These are phyloP conservation scores for Pyrus betulifolia DNA, from an alignment of 306 rosid genomes.

Conservation along the genomic window DNA sequence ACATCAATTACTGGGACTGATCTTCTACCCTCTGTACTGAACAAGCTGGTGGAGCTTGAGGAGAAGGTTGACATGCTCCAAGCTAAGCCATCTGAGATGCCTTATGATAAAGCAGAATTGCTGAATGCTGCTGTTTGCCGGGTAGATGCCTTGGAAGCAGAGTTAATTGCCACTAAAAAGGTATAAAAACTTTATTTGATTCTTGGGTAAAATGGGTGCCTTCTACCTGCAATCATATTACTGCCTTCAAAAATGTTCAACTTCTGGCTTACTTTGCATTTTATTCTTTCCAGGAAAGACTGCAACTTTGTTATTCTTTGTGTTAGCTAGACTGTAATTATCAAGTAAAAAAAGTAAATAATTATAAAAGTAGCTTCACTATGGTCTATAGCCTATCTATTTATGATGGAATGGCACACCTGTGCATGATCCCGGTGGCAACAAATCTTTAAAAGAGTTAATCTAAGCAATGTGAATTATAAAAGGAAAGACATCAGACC, in stretches of 20 bases:
- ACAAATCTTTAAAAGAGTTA: no score
- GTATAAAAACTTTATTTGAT: constrained; percentile 24
- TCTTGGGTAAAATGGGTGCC: not conserved
- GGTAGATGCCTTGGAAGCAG: constrained; percentile 96
- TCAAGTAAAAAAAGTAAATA: not conserved
- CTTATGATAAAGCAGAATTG: constrained; percentile 81
- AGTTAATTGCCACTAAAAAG: constrained; percentile 88
- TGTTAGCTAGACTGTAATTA: not conserved
- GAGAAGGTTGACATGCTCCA: constrained; percentile 72
- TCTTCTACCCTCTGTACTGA: constrained; percentile 50
- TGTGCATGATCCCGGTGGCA: no score
- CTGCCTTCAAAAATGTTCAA: not conserved
- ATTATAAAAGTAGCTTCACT: not conserved
- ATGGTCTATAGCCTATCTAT: not conserved
- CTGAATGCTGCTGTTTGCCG: constrained; percentile 97
- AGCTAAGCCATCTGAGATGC: constrained; percentile 92
- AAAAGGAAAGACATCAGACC: no score
- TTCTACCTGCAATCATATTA: not conserved
- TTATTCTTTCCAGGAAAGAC: not conserved
- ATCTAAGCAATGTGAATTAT: no score
- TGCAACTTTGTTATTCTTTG: not conserved
- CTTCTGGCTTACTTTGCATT: not conserved
- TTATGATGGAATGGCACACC: not conserved
- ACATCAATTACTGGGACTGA: constrained; percentile 31
- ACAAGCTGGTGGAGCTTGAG: constrained; percentile 78